Conservation (phyloP, 768 basidiomycete genomes). For the Lactifluus pinguis region DNA sequence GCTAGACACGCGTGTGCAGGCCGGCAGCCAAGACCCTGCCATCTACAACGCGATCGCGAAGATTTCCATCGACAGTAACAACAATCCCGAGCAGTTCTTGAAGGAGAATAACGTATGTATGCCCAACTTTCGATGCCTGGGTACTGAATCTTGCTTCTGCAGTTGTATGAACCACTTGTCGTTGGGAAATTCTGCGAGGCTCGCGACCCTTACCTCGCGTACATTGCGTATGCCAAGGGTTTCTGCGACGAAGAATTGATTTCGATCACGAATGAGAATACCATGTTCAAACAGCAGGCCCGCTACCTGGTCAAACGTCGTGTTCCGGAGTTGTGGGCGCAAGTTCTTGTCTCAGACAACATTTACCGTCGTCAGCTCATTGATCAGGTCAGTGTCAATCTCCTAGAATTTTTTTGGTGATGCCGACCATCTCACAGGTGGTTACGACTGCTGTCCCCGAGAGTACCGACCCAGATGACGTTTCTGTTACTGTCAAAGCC, state of each 20-base stretch:
- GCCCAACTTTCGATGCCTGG: neutral
- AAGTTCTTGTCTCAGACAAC: slow-evolving; percentile 85
- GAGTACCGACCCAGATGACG: slow-evolving; percentile 96
- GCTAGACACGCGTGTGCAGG: slow-evolving; percentile 88
- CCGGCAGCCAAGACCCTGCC: slow-evolving; percentile 89
- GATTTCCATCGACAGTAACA: slow-evolving; percentile 98
- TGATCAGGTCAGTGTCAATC: slow-evolving; percentile 54
- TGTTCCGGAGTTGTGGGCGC: slow-evolving; percentile 90
- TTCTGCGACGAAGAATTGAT: slow-evolving; percentile 98
- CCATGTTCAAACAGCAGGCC: slow-evolving; percentile 99
- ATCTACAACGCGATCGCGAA: slow-evolving; percentile 97
- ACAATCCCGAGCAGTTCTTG: slow-evolving; percentile 94
- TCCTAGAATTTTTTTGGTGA: neutral
- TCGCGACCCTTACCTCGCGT: slow-evolving; percentile 95
- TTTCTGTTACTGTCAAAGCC: slow-evolving; percentile 96
- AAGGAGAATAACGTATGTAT: slow-evolving; percentile 92
- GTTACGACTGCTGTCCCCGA: slow-evolving; percentile 94
- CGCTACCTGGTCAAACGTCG: slow-evolving; percentile 96
- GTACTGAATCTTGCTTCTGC: slow-evolving; percentile 11
- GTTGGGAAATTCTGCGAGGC: slow-evolving; percentile 99
- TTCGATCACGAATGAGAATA: slow-evolving; percentile 94
- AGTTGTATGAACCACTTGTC: slow-evolving; percentile 94
- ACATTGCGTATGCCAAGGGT: slow-evolving; percentile 98
- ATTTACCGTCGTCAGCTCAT: slow-evolving; percentile 88
- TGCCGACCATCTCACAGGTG: slow-evolving; percentile 40